Evolutionary conservation across 2,329 filamentous ascomycete genomes (phyloP).

Genomic region (Coniosporium tulheliwenetii): DNA sequence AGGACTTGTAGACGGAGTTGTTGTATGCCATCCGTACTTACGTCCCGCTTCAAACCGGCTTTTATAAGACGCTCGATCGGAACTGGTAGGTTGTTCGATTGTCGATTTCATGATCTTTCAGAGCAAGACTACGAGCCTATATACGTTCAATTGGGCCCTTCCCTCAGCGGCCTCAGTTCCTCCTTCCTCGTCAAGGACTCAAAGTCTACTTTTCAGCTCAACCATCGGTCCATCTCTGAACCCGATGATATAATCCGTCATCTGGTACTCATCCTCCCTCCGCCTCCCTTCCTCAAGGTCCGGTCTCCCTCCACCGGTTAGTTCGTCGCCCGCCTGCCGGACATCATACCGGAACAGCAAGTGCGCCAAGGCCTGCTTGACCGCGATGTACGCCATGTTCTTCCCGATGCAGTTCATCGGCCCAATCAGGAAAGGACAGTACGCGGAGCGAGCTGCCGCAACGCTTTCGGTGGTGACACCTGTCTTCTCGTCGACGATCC

Average conservation of each 20-base stretch:
- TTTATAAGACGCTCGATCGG: too few relatives aligned
- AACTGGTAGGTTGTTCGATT: too few relatives aligned
- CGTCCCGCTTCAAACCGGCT: too few relatives aligned
- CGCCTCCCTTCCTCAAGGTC: conserved; percentile 39
- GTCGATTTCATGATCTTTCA: too few relatives aligned
- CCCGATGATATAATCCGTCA: conserved; percentile 59
- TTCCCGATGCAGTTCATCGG: conserved; percentile 60
- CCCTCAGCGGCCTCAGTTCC: too few relatives aligned
- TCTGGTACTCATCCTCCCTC: conserved; percentile 46
- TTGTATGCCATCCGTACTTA: too few relatives aligned
- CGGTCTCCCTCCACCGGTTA: conserved; percentile 40
- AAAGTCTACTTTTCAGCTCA: conserved; percentile 23
- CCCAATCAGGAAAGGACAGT: conserved; percentile 59
- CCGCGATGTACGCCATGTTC: conserved; percentile 11
- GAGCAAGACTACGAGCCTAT: too few relatives aligned
- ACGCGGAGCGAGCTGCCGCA: conserved; percentile 44
- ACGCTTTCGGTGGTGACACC: conserved; percentile 3
- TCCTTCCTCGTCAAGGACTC: too few relatives aligned
- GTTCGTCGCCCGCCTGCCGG: conserved; percentile 14
- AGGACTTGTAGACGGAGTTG: too few relatives aligned
- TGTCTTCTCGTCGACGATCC: conserved; percentile 6
- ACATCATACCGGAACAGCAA: conserved; percentile 11
- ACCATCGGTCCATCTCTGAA: conserved; percentile 56
- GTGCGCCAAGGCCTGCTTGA: conserved; percentile 10
- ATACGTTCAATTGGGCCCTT: too few relatives aligned